Percentiles rank a stretch among this genome's conserved stretches.
These are phyloP conservation scores for Rugonectria rugulosa DNA, from an alignment of 2,329 filamentous ascomycete genomes.

Conservation along the genomic window DNA sequence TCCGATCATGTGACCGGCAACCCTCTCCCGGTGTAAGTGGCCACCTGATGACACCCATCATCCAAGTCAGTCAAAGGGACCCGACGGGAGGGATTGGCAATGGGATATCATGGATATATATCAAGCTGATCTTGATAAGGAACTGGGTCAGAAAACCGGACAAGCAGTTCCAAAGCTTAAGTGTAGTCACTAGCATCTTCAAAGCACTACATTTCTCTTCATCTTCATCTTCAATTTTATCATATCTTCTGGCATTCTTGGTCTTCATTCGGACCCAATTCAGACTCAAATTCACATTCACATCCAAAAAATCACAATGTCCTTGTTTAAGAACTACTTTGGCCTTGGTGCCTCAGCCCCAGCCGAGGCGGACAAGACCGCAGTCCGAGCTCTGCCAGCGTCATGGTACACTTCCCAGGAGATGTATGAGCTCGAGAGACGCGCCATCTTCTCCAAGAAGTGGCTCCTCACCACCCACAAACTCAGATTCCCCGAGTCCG, in stretches of 20 bases:
- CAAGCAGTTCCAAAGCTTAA: conserved; percentile 21
- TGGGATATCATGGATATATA: conserved; percentile 16
- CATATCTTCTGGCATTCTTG: background rate
- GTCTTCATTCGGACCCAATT: conserved; percentile 2
- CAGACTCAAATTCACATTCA: background rate
- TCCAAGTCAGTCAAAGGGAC: background rate
- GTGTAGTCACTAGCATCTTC: conserved; percentile 21
- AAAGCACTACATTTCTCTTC: conserved; percentile 18
- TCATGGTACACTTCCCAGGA: conserved; percentile 61
- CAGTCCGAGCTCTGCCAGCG: conserved; percentile 51
- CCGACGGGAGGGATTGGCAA: background rate
- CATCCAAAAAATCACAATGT: conserved; percentile 31
- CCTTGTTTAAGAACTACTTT: conserved; percentile 48
- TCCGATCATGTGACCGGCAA: conserved; percentile 20
- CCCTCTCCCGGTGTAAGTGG: background rate
- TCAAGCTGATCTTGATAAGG: conserved; percentile 23
- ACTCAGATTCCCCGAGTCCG: conserved; percentile 56
- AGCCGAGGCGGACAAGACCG: conserved; percentile 29
- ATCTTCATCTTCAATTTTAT: background rate
- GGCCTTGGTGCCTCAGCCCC: conserved; percentile 42
- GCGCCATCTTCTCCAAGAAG: conserved; percentile 64
- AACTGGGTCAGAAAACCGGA: background rate
- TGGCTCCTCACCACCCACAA: conserved; percentile 65
- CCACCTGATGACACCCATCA: conserved; percentile 4
- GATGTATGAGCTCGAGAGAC: conserved; percentile 64